Evolutionary conservation across 768 basidiomycete genomes (phyloP).

Genomic region (Phaeotremella fagi): DNA sequence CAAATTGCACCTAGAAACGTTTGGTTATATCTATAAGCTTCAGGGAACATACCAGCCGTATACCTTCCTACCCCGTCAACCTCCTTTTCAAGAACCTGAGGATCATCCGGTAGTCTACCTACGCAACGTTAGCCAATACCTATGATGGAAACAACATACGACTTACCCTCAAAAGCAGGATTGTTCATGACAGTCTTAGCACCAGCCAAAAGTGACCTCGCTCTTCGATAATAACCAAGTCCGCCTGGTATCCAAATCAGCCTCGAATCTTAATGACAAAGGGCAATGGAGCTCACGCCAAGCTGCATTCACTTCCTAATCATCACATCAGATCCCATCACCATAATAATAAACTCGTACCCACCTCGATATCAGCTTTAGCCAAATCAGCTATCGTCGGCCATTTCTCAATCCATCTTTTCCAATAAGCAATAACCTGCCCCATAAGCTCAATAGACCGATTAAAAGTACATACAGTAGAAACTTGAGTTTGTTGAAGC

Average conservation of each 20-base stretch:
- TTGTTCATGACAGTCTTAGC: conserved; percentile 66
- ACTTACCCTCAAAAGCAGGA: conserved; percentile 35
- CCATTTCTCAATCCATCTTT: conserved; percentile 78
- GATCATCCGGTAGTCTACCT: conserved; percentile 73
- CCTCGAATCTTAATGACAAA: conserved; percentile 18
- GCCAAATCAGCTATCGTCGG: conserved; percentile 75
- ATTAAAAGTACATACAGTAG: conserved; percentile 18
- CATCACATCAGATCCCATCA: background rate
- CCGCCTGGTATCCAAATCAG: conserved; percentile 44
- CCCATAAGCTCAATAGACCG: background rate
- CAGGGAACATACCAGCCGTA: conserved; percentile 63
- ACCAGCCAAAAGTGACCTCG: conserved; percentile 73
- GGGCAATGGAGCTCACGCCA: conserved; percentile 58
- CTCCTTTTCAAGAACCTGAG: conserved; percentile 70
- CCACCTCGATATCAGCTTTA: conserved; percentile 45
- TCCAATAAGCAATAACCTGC: conserved; percentile 84
- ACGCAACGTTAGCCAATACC: conserved; percentile 49
- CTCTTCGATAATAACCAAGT: conserved; percentile 83
- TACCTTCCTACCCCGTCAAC: conserved; percentile 86
- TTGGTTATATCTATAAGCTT: background rate
- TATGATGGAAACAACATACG: too few species aligned
- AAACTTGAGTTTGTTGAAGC: conserved; percentile 95
- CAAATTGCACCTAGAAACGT: conserved; percentile 48
- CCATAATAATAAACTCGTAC: background rate
- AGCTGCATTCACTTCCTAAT: conserved; percentile 69